Base-by-base conservation (phyloP, 805 yeast species). In the Sugiyamaella qingdaonensis region DNA sequence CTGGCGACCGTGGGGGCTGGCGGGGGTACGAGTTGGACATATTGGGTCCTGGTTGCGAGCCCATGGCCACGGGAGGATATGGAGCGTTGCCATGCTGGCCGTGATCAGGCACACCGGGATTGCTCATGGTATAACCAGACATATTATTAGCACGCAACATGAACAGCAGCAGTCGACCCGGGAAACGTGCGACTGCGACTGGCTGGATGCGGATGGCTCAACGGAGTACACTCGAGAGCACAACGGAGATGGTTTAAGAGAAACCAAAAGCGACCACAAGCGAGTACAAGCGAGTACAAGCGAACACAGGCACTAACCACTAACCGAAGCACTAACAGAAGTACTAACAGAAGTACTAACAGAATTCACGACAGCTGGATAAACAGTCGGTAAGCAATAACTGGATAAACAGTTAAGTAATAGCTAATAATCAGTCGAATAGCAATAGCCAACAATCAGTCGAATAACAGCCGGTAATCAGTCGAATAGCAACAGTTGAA, bases 1-100 rank as follows among this genome's bases (percentile, higher is more conserved):
- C 49, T 10, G 52, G 52, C 10, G 49, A 51, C 14, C 54, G 49
- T 9, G 54, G 54, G 21, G 52, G 52, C 33, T 49, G 52, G 19
- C 52, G 52, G 13, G 52, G 52, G 21, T 48, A 37, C 21, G 51
- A 32, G 19, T 14, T 35, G 46, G 51, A 19, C 29, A 48, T 16
- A 9, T 35, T 9, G 5, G 51, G 32, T 9, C 16, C n/a, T 4
- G n/a, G 44, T 19, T 16, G 24, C 43, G 41, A 47, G 39, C 39
- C 39, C 39, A 34, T 34, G 8, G 8, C 18, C 5, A 3, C 14
- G 5, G 39, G 18, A 13, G 39, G 39, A 34, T 34, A n/a, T 5
- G 18, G 39, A 34, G 39, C 39, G 9, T 34, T 34, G 39, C 18
- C 18, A 8, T 29, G 43, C 35, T 48, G 51, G 16, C 29, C 21